These are phyloP conservation scores for Chaetomium sp. DNA, from an alignment of 2,329 filamentous ascomycete genomes.

Conservation along the genomic window DNA sequence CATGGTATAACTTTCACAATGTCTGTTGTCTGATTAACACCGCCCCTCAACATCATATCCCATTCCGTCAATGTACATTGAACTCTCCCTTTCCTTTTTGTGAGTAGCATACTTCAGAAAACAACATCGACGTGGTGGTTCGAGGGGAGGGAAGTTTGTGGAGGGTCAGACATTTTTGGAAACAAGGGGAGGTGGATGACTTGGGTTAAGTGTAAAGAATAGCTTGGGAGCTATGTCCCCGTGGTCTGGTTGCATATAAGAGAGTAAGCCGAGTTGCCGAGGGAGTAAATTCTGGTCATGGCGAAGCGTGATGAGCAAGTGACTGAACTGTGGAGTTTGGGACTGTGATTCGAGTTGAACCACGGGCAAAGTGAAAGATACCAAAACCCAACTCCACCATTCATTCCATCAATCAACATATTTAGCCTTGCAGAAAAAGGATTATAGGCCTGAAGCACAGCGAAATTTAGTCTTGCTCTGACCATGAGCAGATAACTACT, in stretches of 20 bases:
- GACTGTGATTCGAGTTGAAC: too few relatives aligned
- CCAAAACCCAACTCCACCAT: too few relatives aligned
- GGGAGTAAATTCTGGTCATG: background rate
- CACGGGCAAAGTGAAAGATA: too few relatives aligned
- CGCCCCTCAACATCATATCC: conserved; percentile 2
- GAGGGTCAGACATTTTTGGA: background rate
- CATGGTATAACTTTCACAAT: conserved; percentile 16
- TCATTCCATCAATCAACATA: too few relatives aligned
- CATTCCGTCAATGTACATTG: conserved; percentile 9
- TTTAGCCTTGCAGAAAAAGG: too few relatives aligned
- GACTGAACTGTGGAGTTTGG: too few relatives aligned
- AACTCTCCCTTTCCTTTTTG: background rate
- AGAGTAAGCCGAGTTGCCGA: background rate
- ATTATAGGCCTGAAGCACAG: too few relatives aligned
- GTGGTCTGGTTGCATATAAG: background rate
- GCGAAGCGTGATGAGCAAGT: background rate
- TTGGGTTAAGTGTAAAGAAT: background rate
- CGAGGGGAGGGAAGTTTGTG: background rate
- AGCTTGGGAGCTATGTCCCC: background rate
- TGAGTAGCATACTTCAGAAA: background rate
- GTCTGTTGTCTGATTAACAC: conserved; percentile 9
- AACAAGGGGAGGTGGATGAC: background rate
- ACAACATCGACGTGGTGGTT: background rate
- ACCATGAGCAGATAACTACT: too few relatives aligned
- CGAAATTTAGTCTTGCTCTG: too few relatives aligned